phyloP scores from a whole-genome alignment of 1,139 yeast genomes.

The Yamadazyma sp. region DNA sequence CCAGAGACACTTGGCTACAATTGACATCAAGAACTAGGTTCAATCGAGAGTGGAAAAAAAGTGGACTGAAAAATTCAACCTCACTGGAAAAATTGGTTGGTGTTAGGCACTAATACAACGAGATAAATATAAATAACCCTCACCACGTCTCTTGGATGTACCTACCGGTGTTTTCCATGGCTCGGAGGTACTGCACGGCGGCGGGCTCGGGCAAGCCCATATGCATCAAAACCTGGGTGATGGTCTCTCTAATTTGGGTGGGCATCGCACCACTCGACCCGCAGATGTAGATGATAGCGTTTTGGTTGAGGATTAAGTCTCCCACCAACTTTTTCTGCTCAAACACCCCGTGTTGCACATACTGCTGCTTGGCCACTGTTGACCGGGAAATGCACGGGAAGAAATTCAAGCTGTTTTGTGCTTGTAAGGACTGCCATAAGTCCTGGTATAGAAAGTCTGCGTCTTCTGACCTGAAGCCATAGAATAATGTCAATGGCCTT shows the following conservation, averaged over 20 bases:
- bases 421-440: slow-evolving; percentile 45
- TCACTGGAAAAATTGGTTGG: background rate
- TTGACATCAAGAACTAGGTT: too few species aligned
- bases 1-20: too few species aligned
- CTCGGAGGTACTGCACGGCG: slow-evolving; percentile 52
- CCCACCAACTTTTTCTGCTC: slow-evolving; percentile 47
- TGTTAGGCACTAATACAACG: background rate
- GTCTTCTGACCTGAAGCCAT: slow-evolving; percentile 69
- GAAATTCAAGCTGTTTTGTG: slow-evolving; percentile 29
- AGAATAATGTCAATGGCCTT: slow-evolving; percentile 52
- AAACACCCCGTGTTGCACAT: slow-evolving; percentile 74
- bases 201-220: slow-evolving; percentile 34
- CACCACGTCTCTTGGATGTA: slow-evolving; percentile 94
- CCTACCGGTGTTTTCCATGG: slow-evolving; percentile 65
- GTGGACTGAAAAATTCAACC: too few species aligned
- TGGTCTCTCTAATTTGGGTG: slow-evolving; percentile 75
- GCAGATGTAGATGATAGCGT: slow-evolving; percentile 73
- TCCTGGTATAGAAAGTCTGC: slow-evolving; percentile 70
- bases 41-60: background rate
- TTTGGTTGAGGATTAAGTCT: slow-evolving; percentile 50
- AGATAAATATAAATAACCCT: background rate
- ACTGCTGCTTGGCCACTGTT: slow-evolving; percentile 39
- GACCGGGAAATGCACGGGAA: slow-evolving; percentile 68
- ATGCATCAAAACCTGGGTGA: slow-evolving; percentile 57
- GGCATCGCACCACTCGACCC: slow-evolving; percentile 98